phyloP scores from a whole-genome alignment of 495 filamentous ascomycete genomes.

The Neurospora sp. region DNA sequence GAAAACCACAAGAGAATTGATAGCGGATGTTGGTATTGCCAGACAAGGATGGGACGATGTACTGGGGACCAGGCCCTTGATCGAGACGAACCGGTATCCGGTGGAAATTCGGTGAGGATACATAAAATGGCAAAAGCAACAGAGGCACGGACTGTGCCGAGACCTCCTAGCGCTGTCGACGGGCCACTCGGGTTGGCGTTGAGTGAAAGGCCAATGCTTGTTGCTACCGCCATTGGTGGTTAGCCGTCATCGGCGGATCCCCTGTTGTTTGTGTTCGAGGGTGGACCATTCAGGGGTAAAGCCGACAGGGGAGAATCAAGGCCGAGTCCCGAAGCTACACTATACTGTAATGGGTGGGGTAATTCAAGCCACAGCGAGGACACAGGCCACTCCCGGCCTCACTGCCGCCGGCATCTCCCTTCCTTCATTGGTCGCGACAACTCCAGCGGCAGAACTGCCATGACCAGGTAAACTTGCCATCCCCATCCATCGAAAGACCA shows the following conservation, averaged over 20 bases:
- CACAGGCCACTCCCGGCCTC: neutral
- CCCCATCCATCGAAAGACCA: neutral
- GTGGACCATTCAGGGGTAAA: neutral
- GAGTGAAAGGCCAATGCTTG: neutral
- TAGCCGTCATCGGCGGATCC: neutral
- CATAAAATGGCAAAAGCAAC: no score
- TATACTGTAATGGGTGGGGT: neutral
- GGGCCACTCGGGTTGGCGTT: neutral
- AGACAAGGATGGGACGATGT: neutral
- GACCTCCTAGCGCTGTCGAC: neutral
- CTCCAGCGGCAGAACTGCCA: no score
- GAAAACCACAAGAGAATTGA: neutral
- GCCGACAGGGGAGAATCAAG: neutral
- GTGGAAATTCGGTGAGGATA: neutral
- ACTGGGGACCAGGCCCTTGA: neutral
- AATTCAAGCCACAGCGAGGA: neutral
- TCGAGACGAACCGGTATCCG: neutral
- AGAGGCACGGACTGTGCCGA: no score
- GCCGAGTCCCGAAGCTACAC: neutral
- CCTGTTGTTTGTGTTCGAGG: neutral
- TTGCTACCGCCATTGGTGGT: neutral
- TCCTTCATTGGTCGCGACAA: no score
- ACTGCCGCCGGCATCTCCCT: neutral
- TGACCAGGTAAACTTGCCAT: no score
- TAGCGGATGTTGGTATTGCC: neutral